phyloP scores from a whole-genome alignment of 257 asterid species.

The Nicotiana tomentosiformis region DNA sequence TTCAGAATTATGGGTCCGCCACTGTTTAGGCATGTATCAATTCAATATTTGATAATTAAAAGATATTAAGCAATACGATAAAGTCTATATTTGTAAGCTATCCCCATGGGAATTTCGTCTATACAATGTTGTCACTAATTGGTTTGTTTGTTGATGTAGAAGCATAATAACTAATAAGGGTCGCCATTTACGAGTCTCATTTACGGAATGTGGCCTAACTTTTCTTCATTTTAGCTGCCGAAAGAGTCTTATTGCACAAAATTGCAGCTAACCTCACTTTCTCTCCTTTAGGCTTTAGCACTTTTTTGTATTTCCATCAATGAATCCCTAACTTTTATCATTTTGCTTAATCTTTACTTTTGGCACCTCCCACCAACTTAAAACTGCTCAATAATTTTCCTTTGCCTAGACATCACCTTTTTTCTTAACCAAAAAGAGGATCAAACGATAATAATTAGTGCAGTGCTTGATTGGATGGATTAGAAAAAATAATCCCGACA shows the following conservation, averaged over 20 bases:
- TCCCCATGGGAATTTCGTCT: neutral
- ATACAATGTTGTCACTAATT: neutral
- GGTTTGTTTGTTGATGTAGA: neutral
- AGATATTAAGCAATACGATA: neutral
- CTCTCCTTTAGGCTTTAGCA: neutral
- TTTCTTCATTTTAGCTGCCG: neutral
- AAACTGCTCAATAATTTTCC: constrained; percentile 11
- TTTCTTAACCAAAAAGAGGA: neutral
- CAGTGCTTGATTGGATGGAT: neutral
- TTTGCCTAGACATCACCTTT: constrained; percentile 9
- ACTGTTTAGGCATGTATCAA: neutral
- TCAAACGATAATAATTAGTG: neutral
- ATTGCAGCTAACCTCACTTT: neutral
- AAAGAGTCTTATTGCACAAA: neutral
- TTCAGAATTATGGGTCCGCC: too few relatives aligned
- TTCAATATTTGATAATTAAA: neutral
- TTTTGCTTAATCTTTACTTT: constrained; percentile 28
- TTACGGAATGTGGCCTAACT: neutral
- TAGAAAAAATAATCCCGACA: neutral
- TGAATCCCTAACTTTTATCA: constrained; percentile 7
- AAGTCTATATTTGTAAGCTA: neutral
- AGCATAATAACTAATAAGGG: too few relatives aligned
- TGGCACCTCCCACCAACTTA: constrained; percentile 13
- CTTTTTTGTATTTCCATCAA: neutral
- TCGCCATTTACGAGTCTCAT: neutral